These are phyloP conservation scores for Cladosporium colombiae DNA, from an alignment of 2,329 filamentous ascomycete species.

Conservation along the genomic window DNA sequence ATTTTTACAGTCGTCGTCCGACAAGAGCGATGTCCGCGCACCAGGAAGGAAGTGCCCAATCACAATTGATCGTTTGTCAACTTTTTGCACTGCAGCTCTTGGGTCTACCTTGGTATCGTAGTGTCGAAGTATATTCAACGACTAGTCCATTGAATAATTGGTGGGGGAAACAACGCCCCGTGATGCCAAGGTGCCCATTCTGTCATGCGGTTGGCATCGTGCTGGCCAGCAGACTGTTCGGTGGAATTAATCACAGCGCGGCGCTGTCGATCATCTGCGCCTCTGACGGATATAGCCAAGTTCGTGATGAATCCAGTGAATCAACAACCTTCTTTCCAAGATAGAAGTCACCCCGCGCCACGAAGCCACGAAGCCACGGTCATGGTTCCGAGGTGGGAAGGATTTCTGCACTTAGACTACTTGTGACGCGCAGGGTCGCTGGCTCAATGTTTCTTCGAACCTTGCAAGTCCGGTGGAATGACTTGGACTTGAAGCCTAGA, in stretches of 20 bases:
- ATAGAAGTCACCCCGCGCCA: neutral
- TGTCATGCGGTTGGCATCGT: neutral
- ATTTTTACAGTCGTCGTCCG: neutral
- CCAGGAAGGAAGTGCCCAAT: neutral
- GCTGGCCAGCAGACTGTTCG: neutral
- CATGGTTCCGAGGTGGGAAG: neutral
- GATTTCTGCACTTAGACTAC: neutral
- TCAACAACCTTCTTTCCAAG: neutral
- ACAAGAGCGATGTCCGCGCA: neutral
- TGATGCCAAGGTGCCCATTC: neutral
- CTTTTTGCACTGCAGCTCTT: neutral
- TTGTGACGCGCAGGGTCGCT: neutral
- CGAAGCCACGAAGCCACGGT: too few relatives aligned
- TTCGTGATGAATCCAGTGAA: neutral
- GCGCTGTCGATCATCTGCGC: neutral
- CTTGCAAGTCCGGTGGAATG: neutral
- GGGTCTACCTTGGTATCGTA: neutral
- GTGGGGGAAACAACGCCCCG: neutral
- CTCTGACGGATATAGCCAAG: neutral
- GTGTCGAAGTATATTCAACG: neutral
- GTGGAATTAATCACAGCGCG: neutral
- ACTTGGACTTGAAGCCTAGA: neutral
- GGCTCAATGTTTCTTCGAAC: neutral
- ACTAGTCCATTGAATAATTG: neutral
- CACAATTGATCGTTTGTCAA: neutral